Evolutionary conservation across 2,329 filamentous ascomycete genomes (phyloP), one percentile per base, ranked within the genome.

Genomic region (Ophiocordyceps camponoti-rufipedis): DNA sequence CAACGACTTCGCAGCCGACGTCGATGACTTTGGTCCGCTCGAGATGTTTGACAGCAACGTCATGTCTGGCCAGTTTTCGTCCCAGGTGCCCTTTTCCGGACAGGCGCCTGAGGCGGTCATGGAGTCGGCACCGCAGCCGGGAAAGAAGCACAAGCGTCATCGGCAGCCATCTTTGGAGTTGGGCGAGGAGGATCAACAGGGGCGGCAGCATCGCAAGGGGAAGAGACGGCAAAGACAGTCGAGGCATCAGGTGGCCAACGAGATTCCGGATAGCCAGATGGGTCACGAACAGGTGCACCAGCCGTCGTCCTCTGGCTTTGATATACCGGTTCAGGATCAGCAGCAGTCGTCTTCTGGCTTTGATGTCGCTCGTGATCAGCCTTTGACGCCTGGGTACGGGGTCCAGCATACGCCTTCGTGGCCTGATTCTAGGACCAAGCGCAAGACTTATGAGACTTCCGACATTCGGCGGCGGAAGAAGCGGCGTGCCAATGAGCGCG

Each of bases 21-120:
- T 62, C 41, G 51, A 50, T 38, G 58, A 62, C 44, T 63, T 63
- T 46, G 61, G 60, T 19, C 46, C 57, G 23, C 55, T 64, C 44
- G 58, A 63, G 43, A 60, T 64, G 54, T 64, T 64, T 45, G 59
- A 63, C 48, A 64, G 61, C 53, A 63, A 61, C 49, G 50, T 56
- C 43, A 52, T 55, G 41, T 52, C 56, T 40, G 50, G 52, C 13
- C 55, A 58, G n/a, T 58, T 56, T 43, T 55, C 58, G 7, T 58
- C 59, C 7, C 56, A 58, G 44, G 39, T 47, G 19, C 29, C 49
- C 8, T 50, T 50, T 18, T 49, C 29, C 29, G 48, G 48, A 31
- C 53, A 50, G 28, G 58, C 52, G 11, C 56, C 58, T 28, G 56
- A 59, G 45, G 55, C 57, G n/a, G 43, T 55, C 44, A 61, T 61